phyloP scores from a whole-genome alignment of 1,139 yeast species.

The Blastobotrys buckinghamii region DNA sequence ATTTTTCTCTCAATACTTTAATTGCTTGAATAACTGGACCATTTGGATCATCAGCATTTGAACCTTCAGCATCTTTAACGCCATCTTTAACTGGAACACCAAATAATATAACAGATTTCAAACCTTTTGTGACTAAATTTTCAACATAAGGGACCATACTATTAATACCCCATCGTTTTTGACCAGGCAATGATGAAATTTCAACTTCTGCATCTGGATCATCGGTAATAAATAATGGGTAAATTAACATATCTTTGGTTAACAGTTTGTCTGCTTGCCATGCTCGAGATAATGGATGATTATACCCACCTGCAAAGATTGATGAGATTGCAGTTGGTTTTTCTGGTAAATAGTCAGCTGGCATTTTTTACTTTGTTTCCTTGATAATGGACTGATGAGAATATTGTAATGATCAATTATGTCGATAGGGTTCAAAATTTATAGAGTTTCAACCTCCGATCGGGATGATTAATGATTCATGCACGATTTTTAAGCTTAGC shows the following conservation, averaged over 20 bases:
- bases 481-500: no score
- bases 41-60: conserved; percentile 92
- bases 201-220: conserved; percentile 69
- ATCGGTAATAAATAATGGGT: conserved; percentile 85
- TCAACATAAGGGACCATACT: conserved; percentile 68
- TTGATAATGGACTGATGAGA: no score
- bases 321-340: conserved; percentile 64
- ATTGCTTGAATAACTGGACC: conserved; percentile 90
- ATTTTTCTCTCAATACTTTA: conserved; percentile 52
- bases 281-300: conserved; percentile 78
- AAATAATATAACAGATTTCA: conserved; percentile 78
- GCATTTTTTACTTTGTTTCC: conserved; percentile 7
- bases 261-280: conserved; percentile 90
- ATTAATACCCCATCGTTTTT: conserved; percentile 80
- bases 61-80: conserved; percentile 72
- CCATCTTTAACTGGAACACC: conserved; percentile 82
- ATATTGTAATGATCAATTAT: no score
- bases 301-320: conserved; percentile 87
- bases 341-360: conserved; percentile 23
- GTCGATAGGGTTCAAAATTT: no score
- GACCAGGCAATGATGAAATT: conserved; percentile 79
- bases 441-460: background rate
- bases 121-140: conserved; percentile 70
- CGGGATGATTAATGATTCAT: no score
- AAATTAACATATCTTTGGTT: conserved; percentile 81